phyloP scores from a whole-genome alignment of 2,329 filamentous ascomycete genomes.

The Didymella pinodella region DNA sequence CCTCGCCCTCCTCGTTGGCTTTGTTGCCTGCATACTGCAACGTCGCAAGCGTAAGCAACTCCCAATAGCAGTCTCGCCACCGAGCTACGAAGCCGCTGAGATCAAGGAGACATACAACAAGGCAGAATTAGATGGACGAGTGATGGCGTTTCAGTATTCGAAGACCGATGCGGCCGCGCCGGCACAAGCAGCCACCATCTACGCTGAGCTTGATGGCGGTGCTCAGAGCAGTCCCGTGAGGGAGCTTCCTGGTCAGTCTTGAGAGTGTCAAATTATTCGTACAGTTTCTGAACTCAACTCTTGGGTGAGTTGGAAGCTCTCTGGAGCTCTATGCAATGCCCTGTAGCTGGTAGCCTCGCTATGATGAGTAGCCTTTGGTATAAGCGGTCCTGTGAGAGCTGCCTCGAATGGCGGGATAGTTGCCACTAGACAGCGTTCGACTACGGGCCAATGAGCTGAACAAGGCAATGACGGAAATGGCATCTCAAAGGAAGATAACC shows the following conservation, averaged over 20 bases:
- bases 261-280: neutral
- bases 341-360: too few relatives aligned
- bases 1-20: neutral
- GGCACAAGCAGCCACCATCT: neutral
- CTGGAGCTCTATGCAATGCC: neutral
- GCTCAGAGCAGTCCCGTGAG: neutral
- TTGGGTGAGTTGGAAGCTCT: neutral
- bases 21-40: neutral
- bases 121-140: constrained; percentile 2
- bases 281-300: neutral
- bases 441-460: too few relatives aligned
- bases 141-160: neutral
- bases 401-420: too few relatives aligned
- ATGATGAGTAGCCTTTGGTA: too few relatives aligned
- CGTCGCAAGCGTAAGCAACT: neutral
- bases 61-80: neutral
- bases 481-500: too few relatives aligned
- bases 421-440: too few relatives aligned
- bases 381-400: too few relatives aligned
- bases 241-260: neutral
- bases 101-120: neutral
- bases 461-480: too few relatives aligned
- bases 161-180: neutral
- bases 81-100: neutral
- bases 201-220: constrained; percentile 6